A percentile compares a stretch with the other conserved stretches of the same genome.
Evolutionary conservation across 2,329 filamentous ascomycete genomes (phyloP).

Genomic region (Penicillium thymicola): DNA sequence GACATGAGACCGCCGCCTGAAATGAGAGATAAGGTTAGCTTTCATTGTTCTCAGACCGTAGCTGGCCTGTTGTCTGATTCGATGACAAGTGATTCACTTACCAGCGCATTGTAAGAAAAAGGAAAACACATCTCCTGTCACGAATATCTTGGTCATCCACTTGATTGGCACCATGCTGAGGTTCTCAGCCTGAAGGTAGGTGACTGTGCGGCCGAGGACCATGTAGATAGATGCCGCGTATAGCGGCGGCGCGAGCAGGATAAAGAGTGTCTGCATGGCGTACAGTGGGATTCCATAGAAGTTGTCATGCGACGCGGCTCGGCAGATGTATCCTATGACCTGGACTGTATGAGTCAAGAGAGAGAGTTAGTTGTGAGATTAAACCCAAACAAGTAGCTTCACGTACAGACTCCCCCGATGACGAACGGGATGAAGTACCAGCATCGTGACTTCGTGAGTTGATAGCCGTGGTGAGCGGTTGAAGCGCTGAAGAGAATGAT

Average conservation of each 20-base stretch:
- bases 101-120: slow-evolving; percentile 34
- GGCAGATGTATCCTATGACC: slow-evolving; percentile 31
- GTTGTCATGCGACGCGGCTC: slow-evolving; percentile 26
- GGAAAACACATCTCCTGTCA: slow-evolving; percentile 32
- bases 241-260: slow-evolving; percentile 40
- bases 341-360: slow-evolving; percentile 43
- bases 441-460: slow-evolving; percentile 42
- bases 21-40: background rate
- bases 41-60: background rate
- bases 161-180: slow-evolving; percentile 30
- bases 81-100: background rate
- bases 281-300: slow-evolving; percentile 26
- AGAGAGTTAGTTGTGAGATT: background rate
- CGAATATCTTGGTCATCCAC: slow-evolving; percentile 42
- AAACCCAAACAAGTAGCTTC: background rate
- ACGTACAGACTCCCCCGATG: slow-evolving; percentile 40
- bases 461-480: slow-evolving; percentile 43
- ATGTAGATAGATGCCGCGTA: slow-evolving; percentile 43
- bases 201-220: slow-evolving; percentile 38
- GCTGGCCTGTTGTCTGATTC: background rate
- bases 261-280: slow-evolving; percentile 33
- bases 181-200: slow-evolving; percentile 31
- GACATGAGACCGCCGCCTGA: slow-evolving; percentile 33
- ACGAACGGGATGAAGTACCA: slow-evolving; percentile 49
- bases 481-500: slow-evolving; percentile 45